Conservation (phyloP, 1,284 basidiomycete genomes). For the Trichosporon sp. region DNA sequence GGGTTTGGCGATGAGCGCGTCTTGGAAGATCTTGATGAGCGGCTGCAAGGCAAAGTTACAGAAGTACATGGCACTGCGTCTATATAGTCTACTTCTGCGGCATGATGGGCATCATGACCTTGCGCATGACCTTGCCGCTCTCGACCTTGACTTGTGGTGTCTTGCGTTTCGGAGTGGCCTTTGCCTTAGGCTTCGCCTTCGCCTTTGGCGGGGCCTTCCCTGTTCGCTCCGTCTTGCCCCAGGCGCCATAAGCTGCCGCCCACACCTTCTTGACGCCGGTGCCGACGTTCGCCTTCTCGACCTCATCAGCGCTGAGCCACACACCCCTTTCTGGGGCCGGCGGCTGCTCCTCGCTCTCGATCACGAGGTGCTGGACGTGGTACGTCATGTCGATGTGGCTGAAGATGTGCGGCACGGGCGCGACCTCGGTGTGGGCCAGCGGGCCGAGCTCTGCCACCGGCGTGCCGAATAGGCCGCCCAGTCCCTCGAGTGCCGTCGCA, state of each 20-base stretch:
- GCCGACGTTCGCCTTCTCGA: slow-evolving; percentile 42
- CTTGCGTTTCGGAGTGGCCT: background rate
- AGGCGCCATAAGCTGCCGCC: slow-evolving; percentile 39
- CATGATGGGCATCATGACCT: slow-evolving; percentile 5
- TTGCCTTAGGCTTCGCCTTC: slow-evolving; percentile 11
- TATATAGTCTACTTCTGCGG: slow-evolving; percentile 4
- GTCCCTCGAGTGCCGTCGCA: slow-evolving; percentile 3
- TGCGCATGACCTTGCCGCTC: background rate
- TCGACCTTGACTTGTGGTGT: background rate
- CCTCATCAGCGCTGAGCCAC: slow-evolving; percentile 35
- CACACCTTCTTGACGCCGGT: slow-evolving; percentile 50
- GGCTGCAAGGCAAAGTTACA: background rate
- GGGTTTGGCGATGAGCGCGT: background rate
- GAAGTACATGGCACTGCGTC: background rate
- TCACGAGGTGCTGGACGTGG: slow-evolving; percentile 54
- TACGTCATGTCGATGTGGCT: slow-evolving; percentile 89
- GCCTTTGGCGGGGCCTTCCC: background rate
- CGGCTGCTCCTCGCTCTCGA: slow-evolving; percentile 13
- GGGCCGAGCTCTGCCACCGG: background rate
- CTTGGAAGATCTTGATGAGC: background rate
- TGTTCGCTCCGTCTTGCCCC: slow-evolving; percentile 29
- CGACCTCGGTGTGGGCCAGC: background rate
- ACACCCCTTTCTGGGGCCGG: background rate
- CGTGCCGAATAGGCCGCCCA: background rate
- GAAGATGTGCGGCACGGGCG: slow-evolving; percentile 67